Percentiles rank a stretch among this genome's conserved stretches.
Evolutionary conservation across 2,329 filamentous ascomycete species (phyloP).

Genomic region (Colletotrichum sp.): DNA sequence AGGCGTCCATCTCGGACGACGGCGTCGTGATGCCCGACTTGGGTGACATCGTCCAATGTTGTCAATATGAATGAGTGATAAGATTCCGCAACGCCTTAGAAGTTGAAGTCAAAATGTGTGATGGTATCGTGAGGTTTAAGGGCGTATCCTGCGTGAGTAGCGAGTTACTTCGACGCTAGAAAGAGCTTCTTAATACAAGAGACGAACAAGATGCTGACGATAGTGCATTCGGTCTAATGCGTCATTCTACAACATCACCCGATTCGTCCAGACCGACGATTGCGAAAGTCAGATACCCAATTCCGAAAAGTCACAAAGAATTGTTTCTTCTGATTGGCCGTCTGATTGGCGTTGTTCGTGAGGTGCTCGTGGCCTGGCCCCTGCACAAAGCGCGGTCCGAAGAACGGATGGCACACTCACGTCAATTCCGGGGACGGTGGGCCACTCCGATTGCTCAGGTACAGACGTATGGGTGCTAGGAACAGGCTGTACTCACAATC

Average conservation of each 20-base stretch:
- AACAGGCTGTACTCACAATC: neutral
- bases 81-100: neutral
- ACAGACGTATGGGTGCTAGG: neutral
- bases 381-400: neutral
- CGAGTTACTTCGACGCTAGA: neutral
- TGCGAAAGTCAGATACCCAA: neutral
- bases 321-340: neutral
- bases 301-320: neutral
- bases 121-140: neutral
- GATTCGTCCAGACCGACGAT: neutral
- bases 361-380: neutral
- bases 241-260: neutral
- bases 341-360: neutral
- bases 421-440: neutral
- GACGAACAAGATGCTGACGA: neutral
- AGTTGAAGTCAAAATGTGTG: neutral
- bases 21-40: neutral
- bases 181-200: neutral
- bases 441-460: neutral
- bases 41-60: neutral
- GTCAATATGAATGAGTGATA: neutral
- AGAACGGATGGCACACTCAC: neutral
- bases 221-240: neutral
- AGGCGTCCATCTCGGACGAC: conserved; percentile 1
- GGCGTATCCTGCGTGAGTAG: neutral